Base-by-base conservation (phyloP, 116 monocot species). In the Zostera marina region DNA sequence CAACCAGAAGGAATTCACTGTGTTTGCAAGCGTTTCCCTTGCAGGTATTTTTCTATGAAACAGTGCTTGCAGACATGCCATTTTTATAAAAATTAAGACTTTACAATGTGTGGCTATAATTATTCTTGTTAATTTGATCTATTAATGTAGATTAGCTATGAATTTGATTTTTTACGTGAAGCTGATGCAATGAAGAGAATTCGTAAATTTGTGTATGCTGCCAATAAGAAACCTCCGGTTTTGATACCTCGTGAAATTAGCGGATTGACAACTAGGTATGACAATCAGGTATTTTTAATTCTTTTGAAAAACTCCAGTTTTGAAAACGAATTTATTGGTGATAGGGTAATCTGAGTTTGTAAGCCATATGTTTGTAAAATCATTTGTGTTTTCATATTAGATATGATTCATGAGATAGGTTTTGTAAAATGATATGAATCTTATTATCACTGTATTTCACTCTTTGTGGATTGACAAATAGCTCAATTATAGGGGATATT, bases 101-200 rank as follows among this genome's bases (percentile, higher is more conserved):
- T 32, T 32, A 32, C 32, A 32, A 32, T 32, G 32, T 32, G 32
- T 32, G 5, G 32, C 32, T 32, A 32, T 5, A 32, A 32, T 32
- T 11, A 54, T 39, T 65, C 14, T 48, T 44, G 4, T 54, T 16
- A 9, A 26, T 12, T 47, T 2, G 24, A 6, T 14, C 62, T 11
- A 72, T 20, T 40, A 42, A 23, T 46, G 47, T 56, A 96, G 89
- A 76, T 96, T 57, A 77, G 68, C 51, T 82, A 78, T 78, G 96
- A 96, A 68, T 96, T 96, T 72, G 89, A 96, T 68, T 96, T 96
- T 72, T 47, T 73, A 23, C 64, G 80, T 32, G 96, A 96, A 65
- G 79, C 89, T 45, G 81, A 73, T 8, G 73, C 96, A 42, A 96
- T 96, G 96, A 76, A 89, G 70, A 85, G 72, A 72, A 85, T 96